Percentiles rank a stretch among this genome's conserved stretches.
Conservation (phyloP, 768 basidiomycete species). For the Tremella mesenterica region DNA sequence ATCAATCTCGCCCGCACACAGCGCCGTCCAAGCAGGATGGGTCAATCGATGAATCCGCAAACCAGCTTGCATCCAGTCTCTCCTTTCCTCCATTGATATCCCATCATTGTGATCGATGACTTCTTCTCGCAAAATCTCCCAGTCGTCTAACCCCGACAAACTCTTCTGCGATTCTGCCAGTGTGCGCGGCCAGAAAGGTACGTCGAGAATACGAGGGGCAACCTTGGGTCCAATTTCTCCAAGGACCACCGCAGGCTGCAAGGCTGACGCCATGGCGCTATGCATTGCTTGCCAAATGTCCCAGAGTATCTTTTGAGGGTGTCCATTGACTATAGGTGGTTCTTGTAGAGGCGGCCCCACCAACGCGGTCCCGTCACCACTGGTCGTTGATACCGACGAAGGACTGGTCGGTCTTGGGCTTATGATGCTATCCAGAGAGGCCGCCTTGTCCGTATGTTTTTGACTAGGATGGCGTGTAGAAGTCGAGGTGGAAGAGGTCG, state of each 20-base stretch:
- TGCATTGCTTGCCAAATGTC: slow-evolving; percentile 26
- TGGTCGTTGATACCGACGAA: background rate
- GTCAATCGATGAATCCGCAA: slow-evolving; percentile 14
- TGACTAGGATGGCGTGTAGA: slow-evolving; percentile 5
- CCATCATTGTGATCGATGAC: background rate
- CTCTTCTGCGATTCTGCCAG: slow-evolving; percentile 3
- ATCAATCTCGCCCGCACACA: slow-evolving; percentile 15
- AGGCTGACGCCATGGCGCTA: slow-evolving; percentile 13
- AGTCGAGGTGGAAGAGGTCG: background rate
- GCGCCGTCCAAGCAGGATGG: slow-evolving; percentile 26
- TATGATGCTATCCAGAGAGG: too few species aligned
- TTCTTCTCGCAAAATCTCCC: slow-evolving; percentile 10
- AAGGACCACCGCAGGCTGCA: slow-evolving; percentile 18
- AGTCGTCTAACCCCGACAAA: slow-evolving; percentile 5
- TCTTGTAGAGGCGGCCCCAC: background rate
- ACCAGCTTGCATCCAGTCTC: slow-evolving; percentile 18
- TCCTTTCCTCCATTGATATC: slow-evolving; percentile 5
- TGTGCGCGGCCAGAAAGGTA: slow-evolving; percentile 19
- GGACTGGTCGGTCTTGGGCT: background rate
- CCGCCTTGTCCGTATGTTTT: too few species aligned
- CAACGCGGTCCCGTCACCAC: background rate
- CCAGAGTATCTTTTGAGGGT: background rate
- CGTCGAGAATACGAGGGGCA: slow-evolving; percentile 18
- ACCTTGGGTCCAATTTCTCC: slow-evolving; percentile 21
- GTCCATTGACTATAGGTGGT: slow-evolving; percentile 10